Percentiles rank a stretch among this genome's conserved stretches.
Evolutionary conservation across 495 filamentous ascomycete genomes (phyloP).

Genomic region (Symbiotaphrina buchneri): DNA sequence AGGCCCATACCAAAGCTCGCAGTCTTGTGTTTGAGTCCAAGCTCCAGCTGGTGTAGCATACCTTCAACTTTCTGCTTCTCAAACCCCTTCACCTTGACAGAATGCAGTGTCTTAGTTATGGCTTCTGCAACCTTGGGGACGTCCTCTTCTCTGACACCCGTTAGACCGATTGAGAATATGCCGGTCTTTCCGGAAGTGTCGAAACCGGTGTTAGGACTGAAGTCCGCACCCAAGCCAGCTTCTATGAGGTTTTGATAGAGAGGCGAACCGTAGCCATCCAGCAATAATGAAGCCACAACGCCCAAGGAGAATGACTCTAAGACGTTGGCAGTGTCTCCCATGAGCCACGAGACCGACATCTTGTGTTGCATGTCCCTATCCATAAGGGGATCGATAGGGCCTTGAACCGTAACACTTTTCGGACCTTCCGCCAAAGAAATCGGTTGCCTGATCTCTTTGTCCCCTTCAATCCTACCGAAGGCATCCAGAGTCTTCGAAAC

Average conservation of each 20-base stretch:
- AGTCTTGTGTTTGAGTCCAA: conserved; percentile 81
- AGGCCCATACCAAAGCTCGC: conserved; percentile 82
- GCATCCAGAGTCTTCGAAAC: conserved; percentile 44
- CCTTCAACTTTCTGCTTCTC: conserved; percentile 78
- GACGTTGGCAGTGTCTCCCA: conserved; percentile 59
- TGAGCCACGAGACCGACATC: conserved; percentile 79
- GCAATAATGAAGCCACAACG: conserved; percentile 56
- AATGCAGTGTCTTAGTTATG: conserved; percentile 41
- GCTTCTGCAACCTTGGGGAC: conserved; percentile 53
- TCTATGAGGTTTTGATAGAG: conserved; percentile 83
- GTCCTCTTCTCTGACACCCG: conserved; percentile 58
- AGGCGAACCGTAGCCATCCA: conserved; percentile 89
- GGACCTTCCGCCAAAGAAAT: conserved; percentile 48
- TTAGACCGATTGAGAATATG: conserved; percentile 79
- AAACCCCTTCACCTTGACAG: conserved; percentile 50
- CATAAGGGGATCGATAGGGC: conserved; percentile 75
- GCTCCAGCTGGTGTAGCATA: conserved; percentile 78
- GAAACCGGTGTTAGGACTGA: conserved; percentile 82
- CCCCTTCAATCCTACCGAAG: conserved; percentile 45
- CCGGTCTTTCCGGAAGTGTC: conserved; percentile 53
- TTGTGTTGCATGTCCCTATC: conserved; percentile 75
- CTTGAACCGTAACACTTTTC: conserved; percentile 41
- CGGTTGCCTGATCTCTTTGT: conserved; percentile 51
- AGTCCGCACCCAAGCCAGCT: conserved; percentile 74
- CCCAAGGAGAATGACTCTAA: conserved; percentile 71